A percentile compares a stretch with the other conserved stretches of the same genome.
Evolutionary conservation across 345 rosid genomes (phyloP).

Genomic region (Eutrema japonicum): DNA sequence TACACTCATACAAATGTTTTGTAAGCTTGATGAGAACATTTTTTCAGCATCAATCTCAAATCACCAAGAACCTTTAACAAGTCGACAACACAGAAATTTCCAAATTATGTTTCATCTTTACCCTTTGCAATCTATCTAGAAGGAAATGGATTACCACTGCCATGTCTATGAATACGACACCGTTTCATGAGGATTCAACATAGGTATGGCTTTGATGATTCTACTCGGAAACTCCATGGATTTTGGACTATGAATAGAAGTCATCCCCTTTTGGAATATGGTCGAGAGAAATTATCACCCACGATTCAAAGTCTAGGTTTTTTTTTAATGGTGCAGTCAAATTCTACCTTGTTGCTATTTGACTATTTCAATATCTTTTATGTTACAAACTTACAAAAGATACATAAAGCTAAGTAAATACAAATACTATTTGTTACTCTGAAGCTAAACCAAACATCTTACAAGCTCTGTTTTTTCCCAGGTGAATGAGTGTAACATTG

Average conservation of each 20-base stretch:
- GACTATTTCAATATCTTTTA: neutral
- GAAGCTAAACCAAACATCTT: constrained; percentile 5
- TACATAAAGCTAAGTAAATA: constrained; percentile 16
- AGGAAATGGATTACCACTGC: neutral
- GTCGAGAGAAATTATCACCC: constrained; percentile 4
- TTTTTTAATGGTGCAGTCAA: constrained; percentile 13
- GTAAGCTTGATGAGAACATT: neutral
- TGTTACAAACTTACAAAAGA: constrained; percentile 30
- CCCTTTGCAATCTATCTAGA: neutral
- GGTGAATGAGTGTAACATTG: neutral
- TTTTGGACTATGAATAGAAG: too few species aligned
- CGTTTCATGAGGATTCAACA: neutral
- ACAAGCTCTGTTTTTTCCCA: constrained; percentile 6
- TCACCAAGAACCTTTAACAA: neutral
- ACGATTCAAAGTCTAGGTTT: constrained; percentile 16
- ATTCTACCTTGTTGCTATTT: neutral
- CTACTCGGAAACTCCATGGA: constrained; percentile 28
- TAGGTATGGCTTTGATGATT: neutral
- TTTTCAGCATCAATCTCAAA: neutral
- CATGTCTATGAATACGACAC: too few species aligned
- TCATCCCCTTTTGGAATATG: neutral
- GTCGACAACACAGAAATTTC: neutral
- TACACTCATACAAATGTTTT: neutral
- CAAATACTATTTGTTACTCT: neutral
- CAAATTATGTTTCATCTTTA: neutral